Conservation (phyloP, 1,139 yeast species). For the Geotrichum klebahnii region DNA sequence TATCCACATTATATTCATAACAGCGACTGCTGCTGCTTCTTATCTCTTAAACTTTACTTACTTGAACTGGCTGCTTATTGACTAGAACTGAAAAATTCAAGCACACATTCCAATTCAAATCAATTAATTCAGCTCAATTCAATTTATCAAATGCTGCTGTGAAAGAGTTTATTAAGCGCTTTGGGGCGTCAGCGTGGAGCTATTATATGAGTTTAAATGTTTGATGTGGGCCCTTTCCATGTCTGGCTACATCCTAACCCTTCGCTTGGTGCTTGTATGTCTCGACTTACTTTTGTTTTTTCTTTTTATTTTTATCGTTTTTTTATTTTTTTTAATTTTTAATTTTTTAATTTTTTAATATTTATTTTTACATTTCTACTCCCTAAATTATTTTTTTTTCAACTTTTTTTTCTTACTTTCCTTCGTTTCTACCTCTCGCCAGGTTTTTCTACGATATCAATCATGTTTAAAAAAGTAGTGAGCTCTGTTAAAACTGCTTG, state of each 20-base stretch:
- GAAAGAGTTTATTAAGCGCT: no score
- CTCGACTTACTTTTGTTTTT: background rate
- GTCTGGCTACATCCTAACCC: background rate
- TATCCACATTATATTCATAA: no score
- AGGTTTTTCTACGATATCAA: background rate
- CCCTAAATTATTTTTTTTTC: conserved; percentile 2
- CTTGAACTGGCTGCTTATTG: no score
- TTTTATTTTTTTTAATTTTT: background rate
- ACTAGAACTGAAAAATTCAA: no score
- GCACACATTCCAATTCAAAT: no score
- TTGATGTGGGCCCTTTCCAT: background rate
- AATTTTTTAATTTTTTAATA: background rate
- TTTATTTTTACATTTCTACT: background rate
- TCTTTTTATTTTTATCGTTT: background rate
- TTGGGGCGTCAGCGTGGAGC: no score
- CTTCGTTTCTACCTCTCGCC: background rate
- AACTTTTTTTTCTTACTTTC: conserved; percentile 4
- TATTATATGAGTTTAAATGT: no score
- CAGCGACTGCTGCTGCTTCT: no score
- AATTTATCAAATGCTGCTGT: no score
- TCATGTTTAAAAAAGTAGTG: conserved; percentile 17
- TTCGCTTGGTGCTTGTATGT: background rate
- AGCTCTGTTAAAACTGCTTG: conserved; percentile 17
- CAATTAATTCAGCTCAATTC: no score
- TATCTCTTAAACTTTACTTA: no score